phyloP scores from a whole-genome alignment of 2,329 filamentous ascomycete species.

The Remersonia thermophila region DNA sequence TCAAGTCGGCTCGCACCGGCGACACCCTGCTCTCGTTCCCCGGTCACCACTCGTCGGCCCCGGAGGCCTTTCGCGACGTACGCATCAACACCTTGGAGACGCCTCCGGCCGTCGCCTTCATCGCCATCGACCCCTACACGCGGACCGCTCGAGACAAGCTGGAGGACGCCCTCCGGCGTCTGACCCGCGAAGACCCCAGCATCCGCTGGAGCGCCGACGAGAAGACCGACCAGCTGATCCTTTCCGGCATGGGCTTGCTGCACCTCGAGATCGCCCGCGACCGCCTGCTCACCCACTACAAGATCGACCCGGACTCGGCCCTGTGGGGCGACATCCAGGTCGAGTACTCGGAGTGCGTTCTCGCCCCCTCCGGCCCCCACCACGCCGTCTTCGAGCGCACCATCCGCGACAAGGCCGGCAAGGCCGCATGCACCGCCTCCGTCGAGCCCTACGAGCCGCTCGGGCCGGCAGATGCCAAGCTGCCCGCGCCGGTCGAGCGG shows the following conservation, averaged over 20 bases:
- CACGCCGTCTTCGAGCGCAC: slow-evolving; percentile 62
- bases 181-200: slow-evolving; percentile 86
- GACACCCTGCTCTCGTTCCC: slow-evolving; percentile 76
- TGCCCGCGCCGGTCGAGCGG: slow-evolving; percentile 34
- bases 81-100: slow-evolving; percentile 82
- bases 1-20: slow-evolving; percentile 85
- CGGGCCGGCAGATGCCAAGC: slow-evolving; percentile 15
- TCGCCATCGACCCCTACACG: slow-evolving; percentile 64
- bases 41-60: slow-evolving; percentile 43
- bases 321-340: slow-evolving; percentile 83
- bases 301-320: slow-evolving; percentile 54
- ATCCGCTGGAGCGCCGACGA: slow-evolving; percentile 73
- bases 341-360: slow-evolving; percentile 79
- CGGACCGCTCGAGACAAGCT: slow-evolving; percentile 65
- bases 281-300: slow-evolving; percentile 77
- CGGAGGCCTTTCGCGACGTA: slow-evolving; percentile 58
- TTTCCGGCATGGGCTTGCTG: slow-evolving; percentile 93
- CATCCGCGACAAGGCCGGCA: slow-evolving; percentile 67
- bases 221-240: slow-evolving; percentile 82
- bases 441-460: slow-evolving; percentile 47
- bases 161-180: slow-evolving; percentile 59
- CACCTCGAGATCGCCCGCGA: slow-evolving; percentile 90
- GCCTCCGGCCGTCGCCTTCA: slow-evolving; percentile 89
- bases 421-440: slow-evolving; percentile 59
- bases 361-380: slow-evolving; percentile 41